Percentiles rank a stretch among this genome's conserved stretches.
Evolutionary conservation across 1,284 basidiomycete genomes (phyloP).

Genomic region (Pseudozyma tsukubaensis): DNA sequence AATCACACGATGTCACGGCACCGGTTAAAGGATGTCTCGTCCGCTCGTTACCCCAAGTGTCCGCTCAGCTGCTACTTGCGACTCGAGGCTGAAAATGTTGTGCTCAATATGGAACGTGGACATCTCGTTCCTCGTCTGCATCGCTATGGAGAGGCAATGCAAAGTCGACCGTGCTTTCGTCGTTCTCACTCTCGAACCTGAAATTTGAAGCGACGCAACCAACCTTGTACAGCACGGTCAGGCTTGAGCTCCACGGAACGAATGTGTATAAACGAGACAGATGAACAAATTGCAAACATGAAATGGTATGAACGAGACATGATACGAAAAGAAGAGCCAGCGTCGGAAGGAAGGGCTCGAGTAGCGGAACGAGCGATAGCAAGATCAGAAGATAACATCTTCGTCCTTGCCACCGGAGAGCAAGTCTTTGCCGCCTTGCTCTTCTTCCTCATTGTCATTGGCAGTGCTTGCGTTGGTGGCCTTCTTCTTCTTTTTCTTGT

Average conservation of each 20-base stretch:
- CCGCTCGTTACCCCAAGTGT: too few species aligned
- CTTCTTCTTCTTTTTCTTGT: conserved; percentile 31
- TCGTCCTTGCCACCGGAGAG: conserved; percentile 65
- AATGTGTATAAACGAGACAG: background rate
- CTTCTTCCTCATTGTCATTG: conserved; percentile 10
- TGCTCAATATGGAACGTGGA: too few species aligned
- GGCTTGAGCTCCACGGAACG: background rate
- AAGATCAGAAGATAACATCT: conserved; percentile 65
- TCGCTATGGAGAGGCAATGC: too few species aligned
- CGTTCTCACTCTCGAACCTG: too few species aligned
- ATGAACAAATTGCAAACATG: background rate
- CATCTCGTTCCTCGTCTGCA: too few species aligned
- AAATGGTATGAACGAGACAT: conserved; percentile 9
- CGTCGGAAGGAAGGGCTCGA: background rate
- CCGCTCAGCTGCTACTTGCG: too few species aligned
- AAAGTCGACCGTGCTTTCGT: too few species aligned
- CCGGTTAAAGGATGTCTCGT: background rate
- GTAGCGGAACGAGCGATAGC: background rate
- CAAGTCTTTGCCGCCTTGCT: conserved; percentile 50
- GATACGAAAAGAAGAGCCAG: too few species aligned
- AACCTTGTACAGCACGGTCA: too few species aligned
- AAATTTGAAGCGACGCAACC: too few species aligned
- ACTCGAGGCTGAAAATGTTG: too few species aligned
- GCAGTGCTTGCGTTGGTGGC: conserved; percentile 3
- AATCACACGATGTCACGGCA: background rate